These are phyloP conservation scores for Fusarium robinianum DNA, from an alignment of 2,329 filamentous ascomycete species.

Conservation along the genomic window DNA sequence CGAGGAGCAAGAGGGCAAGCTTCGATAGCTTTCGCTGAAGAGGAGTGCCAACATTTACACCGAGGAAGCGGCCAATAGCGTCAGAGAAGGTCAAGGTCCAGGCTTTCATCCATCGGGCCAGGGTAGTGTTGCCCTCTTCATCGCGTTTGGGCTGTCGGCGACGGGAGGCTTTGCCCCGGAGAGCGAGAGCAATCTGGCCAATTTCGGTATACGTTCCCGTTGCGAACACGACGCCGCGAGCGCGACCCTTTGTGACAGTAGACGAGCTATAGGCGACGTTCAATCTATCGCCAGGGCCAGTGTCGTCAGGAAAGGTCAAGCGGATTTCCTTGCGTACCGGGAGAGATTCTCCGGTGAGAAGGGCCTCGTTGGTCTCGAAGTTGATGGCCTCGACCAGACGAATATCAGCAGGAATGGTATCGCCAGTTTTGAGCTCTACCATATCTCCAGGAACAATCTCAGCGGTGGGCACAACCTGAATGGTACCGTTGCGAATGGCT, in stretches of 20 bases:
- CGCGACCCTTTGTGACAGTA: conserved; percentile 64
- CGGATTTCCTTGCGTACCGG: conserved; percentile 60
- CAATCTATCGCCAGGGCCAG: conserved; percentile 59
- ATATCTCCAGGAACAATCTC: conserved; percentile 63
- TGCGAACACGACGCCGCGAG: conserved; percentile 62
- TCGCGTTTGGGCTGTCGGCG: conserved; percentile 47
- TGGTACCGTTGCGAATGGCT: conserved; percentile 48
- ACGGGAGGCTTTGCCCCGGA: conserved; percentile 46
- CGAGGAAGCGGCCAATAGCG: conserved; percentile 65
- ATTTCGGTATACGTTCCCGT: conserved; percentile 67
- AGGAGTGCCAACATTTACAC: conserved; percentile 70
- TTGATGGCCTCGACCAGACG: conserved; percentile 64
- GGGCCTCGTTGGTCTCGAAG: conserved; percentile 68
- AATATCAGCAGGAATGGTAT: conserved; percentile 65
- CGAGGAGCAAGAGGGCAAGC: conserved; percentile 68
- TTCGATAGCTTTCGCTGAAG: conserved; percentile 70
- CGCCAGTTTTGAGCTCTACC: conserved; percentile 58
- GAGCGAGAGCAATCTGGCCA: conserved; percentile 59
- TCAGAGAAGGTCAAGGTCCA: conserved; percentile 52
- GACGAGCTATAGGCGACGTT: conserved; percentile 68
- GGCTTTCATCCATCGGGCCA: conserved; percentile 42
- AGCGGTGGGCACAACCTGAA: conserved; percentile 44
- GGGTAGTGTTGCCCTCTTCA: conserved; percentile 47
- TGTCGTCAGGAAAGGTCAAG: conserved; percentile 48
- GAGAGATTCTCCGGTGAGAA: conserved; percentile 67